Conservation (phyloP, 2,329 filamentous ascomycete species). For the Chrysoporthe austroafricana region DNA sequence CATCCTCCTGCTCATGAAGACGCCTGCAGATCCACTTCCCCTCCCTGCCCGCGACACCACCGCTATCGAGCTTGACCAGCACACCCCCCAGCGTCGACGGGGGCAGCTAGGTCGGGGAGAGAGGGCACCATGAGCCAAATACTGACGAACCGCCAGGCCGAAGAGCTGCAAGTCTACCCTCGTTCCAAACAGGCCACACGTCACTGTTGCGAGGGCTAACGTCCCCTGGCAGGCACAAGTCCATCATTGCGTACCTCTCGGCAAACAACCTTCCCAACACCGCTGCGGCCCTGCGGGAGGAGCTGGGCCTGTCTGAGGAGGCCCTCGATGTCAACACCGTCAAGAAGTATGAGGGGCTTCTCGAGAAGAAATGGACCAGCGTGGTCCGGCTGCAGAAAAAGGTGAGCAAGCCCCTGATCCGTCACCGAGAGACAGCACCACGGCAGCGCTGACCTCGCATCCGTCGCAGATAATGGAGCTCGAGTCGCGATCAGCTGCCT, state of each 20-base stretch:
- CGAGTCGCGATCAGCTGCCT: conserved; percentile 70
- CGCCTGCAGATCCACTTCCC: background rate
- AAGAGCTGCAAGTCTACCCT: conserved; percentile 75
- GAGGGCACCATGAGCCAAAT: conserved; percentile 67
- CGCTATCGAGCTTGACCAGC: conserved; percentile 5
- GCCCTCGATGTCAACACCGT: conserved; percentile 77
- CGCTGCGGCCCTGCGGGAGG: conserved; percentile 73
- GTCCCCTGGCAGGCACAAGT: conserved; percentile 72
- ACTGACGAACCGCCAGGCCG: conserved; percentile 79
- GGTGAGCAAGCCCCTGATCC: conserved; percentile 49
- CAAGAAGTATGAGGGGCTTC: conserved; percentile 91
- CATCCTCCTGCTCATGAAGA: conserved; percentile 1
- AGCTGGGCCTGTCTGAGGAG: conserved; percentile 72
- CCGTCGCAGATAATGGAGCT: conserved; percentile 84
- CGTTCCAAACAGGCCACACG: conserved; percentile 17
- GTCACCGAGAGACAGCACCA: conserved; percentile 31
- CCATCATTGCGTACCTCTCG: conserved; percentile 85
- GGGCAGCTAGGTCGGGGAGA: conserved; percentile 16
- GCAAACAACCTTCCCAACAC: conserved; percentile 72
- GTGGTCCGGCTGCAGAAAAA: conserved; percentile 95
- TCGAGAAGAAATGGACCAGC: conserved; percentile 99
- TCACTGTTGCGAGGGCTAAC: conserved; percentile 27
- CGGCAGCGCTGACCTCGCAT: conserved; percentile 21
- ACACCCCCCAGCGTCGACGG: conserved; percentile 5
- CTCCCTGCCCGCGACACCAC: background rate